A percentile compares a stretch with the other conserved stretches of the same genome.
Evolutionary conservation across 352 stramenopile species (phyloP).

Genomic region (Ophiocytium majus): DNA sequence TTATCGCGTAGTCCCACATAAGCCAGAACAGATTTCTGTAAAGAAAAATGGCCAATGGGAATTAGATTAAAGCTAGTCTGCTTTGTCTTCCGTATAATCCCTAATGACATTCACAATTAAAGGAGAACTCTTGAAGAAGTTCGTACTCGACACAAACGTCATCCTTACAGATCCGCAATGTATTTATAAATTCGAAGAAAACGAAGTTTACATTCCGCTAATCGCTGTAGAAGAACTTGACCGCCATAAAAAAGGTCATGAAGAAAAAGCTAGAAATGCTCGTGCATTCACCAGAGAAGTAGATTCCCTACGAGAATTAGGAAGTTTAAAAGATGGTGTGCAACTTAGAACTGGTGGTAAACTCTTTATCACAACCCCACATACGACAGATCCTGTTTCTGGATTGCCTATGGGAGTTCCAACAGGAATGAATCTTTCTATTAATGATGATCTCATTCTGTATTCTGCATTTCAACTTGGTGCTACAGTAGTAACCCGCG

Average conservation of each 20-base stretch:
- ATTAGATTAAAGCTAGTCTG: too few species aligned
- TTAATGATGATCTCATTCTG: constrained; percentile 8
- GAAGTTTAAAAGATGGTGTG: background rate
- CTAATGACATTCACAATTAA: too few species aligned
- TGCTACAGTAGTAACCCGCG: background rate
- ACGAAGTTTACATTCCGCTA: constrained; percentile 6
- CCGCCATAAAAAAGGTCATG: background rate
- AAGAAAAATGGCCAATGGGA: too few species aligned
- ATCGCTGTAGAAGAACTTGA: background rate
- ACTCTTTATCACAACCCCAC: background rate
- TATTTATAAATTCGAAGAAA: background rate
- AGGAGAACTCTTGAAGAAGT: constrained; percentile 10
- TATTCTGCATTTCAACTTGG: background rate
- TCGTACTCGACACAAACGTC: constrained; percentile 1
- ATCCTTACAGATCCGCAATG: background rate
- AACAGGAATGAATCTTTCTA: background rate
- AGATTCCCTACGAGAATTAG: background rate
- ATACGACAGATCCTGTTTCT: too few species aligned
- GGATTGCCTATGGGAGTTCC: background rate
- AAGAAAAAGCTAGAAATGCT: constrained; percentile 1
- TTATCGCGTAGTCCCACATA: too few species aligned
- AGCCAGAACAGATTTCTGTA: too few species aligned
- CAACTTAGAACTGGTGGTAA: background rate
- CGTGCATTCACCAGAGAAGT: background rate
- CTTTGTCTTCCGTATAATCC: too few species aligned